Evolutionary conservation across 345 rosid species (phyloP).

Genomic region (Gossypium mustelinum): DNA sequence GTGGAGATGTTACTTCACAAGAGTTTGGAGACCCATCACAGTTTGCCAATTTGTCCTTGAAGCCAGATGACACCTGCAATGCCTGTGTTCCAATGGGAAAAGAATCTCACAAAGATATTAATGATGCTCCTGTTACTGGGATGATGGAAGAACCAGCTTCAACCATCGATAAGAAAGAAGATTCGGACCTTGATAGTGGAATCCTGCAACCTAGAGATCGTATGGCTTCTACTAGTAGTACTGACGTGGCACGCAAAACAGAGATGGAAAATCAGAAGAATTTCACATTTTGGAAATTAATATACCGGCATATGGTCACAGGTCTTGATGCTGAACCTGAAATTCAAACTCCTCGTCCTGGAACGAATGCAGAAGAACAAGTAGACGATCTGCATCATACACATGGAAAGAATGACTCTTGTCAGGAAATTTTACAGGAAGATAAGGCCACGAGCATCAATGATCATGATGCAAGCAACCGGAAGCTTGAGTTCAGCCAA

Average conservation of each 20-base stretch:
- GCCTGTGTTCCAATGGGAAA: constrained; percentile 13
- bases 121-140: constrained; percentile 9
- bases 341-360: constrained; percentile 23
- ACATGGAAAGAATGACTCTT: constrained; percentile 14
- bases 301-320: constrained; percentile 73
- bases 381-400: constrained; percentile 15
- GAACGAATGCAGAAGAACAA: constrained; percentile 20
- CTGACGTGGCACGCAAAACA: constrained; percentile 19
- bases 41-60: neutral
- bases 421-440: constrained; percentile 15
- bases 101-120: constrained; percentile 11
- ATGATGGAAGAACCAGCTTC: constrained; percentile 18
- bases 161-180: constrained; percentile 16
- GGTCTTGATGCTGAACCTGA: constrained; percentile 43
- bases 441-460: constrained; percentile 17
- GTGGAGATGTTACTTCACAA: neutral
- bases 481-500: constrained; percentile 37
- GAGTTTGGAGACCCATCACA: neutral
- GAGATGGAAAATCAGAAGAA: constrained; percentile 47
- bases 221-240: constrained; percentile 8
- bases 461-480: constrained; percentile 30
- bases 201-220: constrained; percentile 15
- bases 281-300: constrained; percentile 58
- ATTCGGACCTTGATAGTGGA: constrained; percentile 12
- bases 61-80: constrained; percentile 13